Percentiles rank a stretch among this genome's conserved stretches.
Conservation (phyloP, 371 early-diverging fungal species). For the Apophysomyces variabilis region DNA sequence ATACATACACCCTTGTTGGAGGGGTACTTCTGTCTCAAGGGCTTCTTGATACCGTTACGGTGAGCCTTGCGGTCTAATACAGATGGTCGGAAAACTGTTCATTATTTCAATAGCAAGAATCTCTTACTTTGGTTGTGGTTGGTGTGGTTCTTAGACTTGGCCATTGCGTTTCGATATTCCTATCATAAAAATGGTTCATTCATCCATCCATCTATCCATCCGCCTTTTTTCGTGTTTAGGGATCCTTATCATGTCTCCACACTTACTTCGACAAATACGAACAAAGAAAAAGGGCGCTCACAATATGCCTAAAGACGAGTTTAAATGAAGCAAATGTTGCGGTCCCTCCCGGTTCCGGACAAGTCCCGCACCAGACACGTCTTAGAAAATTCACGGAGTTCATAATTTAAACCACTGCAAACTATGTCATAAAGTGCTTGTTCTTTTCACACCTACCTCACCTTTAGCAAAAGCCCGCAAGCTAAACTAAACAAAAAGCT, state of each 20-base stretch:
- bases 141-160: slow-evolving; percentile 99
- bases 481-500: too few relatives aligned
- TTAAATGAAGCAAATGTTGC: not conserved
- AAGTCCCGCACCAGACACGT: not conserved
- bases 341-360: not conserved
- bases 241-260: not conserved
- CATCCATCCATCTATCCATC: slow-evolving; percentile 15
- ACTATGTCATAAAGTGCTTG: too few relatives aligned
- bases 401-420: not conserved
- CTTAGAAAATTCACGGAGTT: not conserved
- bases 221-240: too few relatives aligned
- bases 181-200: slow-evolving; percentile 15
- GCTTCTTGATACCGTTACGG: slow-evolving; percentile 98
- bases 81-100: not conserved
- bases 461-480: too few relatives aligned
- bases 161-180: slow-evolving; percentile 62
- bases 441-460: too few relatives aligned
- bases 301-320: slow-evolving; percentile 3
- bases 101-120: slow-evolving; percentile 1
- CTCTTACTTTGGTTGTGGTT: slow-evolving; percentile 98
- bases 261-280: slow-evolving; percentile 9
- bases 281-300: slow-evolving; percentile 9
- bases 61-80: slow-evolving; percentile 93
- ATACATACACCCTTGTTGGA: slow-evolving; percentile 90
- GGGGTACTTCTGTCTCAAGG: slow-evolving; percentile 83